These are phyloP conservation scores for Grosmannia serpens DNA, from an alignment of 2,329 filamentous ascomycete species.

Conservation along the genomic window DNA sequence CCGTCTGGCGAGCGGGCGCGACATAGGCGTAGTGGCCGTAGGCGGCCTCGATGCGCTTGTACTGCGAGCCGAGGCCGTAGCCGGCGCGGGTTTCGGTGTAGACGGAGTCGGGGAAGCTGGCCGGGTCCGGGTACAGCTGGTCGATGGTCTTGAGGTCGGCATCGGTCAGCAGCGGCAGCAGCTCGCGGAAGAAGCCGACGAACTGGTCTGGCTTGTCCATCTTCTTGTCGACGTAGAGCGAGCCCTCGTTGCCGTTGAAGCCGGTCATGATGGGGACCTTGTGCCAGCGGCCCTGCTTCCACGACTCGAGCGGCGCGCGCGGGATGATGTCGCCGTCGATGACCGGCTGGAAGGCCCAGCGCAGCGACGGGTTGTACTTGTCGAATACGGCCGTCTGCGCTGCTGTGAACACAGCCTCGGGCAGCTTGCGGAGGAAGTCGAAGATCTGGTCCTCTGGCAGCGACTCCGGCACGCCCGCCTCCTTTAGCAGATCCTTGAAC, in stretches of 20 bases:
- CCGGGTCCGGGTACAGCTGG: constrained; percentile 28
- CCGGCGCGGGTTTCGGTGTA: constrained; percentile 25
- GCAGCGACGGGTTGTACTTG: constrained; percentile 22
- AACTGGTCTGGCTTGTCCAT: constrained; percentile 23
- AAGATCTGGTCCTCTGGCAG: constrained; percentile 34
- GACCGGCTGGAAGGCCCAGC: constrained; percentile 44
- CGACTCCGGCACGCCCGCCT: constrained; percentile 29
- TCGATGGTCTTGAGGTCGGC: constrained; percentile 24
- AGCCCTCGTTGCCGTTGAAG: constrained; percentile 31
- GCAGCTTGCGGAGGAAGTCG: constrained; percentile 27
- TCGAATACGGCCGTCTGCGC: constrained; percentile 24
- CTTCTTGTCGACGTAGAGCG: constrained; percentile 27
- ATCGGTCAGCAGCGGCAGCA: constrained; percentile 25
- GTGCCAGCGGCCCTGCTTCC: constrained; percentile 17
- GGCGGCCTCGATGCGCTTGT: constrained; percentile 40
- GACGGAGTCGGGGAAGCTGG: constrained; percentile 17
- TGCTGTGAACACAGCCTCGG: constrained; percentile 16
- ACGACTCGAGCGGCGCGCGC: constrained; percentile 16
- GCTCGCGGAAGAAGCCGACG: constrained; percentile 23
- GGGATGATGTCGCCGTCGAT: constrained; percentile 25
- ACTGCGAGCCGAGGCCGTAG: constrained; percentile 25
- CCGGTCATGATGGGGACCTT: constrained; percentile 28
- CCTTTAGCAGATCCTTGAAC: constrained; percentile 33
- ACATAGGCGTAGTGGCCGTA: constrained; percentile 45
- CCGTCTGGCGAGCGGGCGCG: constrained; percentile 37